A percentile compares a stretch with the other conserved stretches of the same genome.
These are phyloP conservation scores for Ilyonectria destructans DNA, from an alignment of 2,329 filamentous ascomycete genomes.

Conservation along the genomic window DNA sequence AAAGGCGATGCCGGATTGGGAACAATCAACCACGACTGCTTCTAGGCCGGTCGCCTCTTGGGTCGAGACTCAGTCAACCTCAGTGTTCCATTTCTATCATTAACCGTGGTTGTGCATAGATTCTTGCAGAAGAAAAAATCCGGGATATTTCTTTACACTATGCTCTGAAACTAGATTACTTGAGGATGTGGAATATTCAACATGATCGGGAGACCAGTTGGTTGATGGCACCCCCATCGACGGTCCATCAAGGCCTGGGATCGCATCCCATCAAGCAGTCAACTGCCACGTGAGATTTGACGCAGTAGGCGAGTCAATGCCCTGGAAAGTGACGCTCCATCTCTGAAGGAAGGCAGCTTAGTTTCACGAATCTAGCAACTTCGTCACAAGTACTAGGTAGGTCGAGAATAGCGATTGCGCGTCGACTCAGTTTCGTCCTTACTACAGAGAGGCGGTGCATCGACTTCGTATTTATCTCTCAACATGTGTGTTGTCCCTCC, in stretches of 20 bases:
- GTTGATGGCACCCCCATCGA: too few relatives aligned
- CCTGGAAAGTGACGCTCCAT: neutral
- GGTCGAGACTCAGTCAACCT: neutral
- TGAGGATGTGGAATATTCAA: too few relatives aligned
- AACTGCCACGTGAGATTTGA: neutral
- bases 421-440: slow-evolving; percentile 1
- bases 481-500: slow-evolving; percentile 7
- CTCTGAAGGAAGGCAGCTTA: neutral
- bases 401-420: neutral
- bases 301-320: neutral
- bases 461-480: neutral
- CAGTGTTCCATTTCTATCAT: neutral
- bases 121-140: too few relatives aligned
- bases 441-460: neutral
- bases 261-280: neutral
- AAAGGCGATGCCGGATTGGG: neutral
- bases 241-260: neutral
- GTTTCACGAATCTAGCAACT: neutral
- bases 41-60: neutral
- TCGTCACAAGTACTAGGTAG: too few relatives aligned
- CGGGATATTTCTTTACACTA: too few relatives aligned
- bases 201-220: too few relatives aligned
- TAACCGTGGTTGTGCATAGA: too few relatives aligned
- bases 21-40: neutral
- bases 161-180: too few relatives aligned